Evolutionary conservation across 768 basidiomycete genomes (phyloP).

Genomic region (Gloeostereum incarnatum): DNA sequence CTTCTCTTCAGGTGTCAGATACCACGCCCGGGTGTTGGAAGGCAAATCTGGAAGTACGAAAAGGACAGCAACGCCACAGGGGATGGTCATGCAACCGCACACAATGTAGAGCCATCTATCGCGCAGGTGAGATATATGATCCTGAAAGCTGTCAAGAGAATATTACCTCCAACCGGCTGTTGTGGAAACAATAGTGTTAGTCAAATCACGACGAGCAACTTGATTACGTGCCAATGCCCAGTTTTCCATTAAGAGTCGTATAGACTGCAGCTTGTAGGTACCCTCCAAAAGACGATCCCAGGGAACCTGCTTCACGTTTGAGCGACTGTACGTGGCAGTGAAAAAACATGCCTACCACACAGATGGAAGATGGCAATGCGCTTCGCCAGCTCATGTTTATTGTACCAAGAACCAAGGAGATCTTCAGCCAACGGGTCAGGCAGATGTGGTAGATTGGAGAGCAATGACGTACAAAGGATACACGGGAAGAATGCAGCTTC

Average conservation of each 20-base stretch:
- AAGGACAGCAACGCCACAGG: conserved; percentile 10
- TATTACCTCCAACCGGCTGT: conserved; percentile 15
- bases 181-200: neutral
- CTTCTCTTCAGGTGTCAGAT: conserved; percentile 14
- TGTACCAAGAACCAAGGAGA: conserved; percentile 17
- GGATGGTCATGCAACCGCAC: conserved; percentile 17
- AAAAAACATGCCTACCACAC: conserved; percentile 5
- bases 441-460: neutral
- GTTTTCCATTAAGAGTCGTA: conserved; percentile 12
- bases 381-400: conserved; percentile 15
- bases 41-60: conserved; percentile 16
- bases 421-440: conserved; percentile 6
- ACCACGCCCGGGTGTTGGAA: conserved; percentile 15
- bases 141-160: neutral
- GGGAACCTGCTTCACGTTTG: conserved; percentile 8
- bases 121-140: neutral
- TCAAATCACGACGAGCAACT: neutral
- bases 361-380: conserved; percentile 17
- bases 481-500: conserved; percentile 16
- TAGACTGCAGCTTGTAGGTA: conserved; percentile 17
- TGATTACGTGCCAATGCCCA: conserved; percentile 8
- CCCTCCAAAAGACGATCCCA: conserved; percentile 15
- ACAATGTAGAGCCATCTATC: conserved; percentile 16
- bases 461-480: conserved; percentile 1
- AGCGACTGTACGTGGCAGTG: neutral